These are phyloP conservation scores for Vachellia collinsii DNA, from an alignment of 306 rosid genomes.

Conservation along the genomic window DNA sequence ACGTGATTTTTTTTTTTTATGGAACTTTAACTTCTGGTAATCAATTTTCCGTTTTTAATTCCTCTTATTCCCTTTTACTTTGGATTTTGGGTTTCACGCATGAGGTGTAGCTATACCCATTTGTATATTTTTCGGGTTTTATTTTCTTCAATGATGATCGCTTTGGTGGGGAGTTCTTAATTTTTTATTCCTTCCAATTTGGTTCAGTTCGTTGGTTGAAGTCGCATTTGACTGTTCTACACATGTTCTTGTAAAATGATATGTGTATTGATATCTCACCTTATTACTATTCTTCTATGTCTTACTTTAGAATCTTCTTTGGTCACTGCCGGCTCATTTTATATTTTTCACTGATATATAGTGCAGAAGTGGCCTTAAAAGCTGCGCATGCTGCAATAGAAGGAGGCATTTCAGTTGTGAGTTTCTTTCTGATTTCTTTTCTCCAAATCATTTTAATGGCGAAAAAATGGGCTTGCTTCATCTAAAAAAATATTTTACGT, in stretches of 20 bases:
- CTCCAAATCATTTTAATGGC: background rate
- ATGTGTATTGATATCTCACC: background rate
- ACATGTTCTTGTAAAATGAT: background rate
- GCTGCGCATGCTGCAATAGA: constrained; percentile 88
- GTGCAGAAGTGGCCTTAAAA: constrained; percentile 82
- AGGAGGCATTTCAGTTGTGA: constrained; percentile 86
- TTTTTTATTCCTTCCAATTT: background rate
- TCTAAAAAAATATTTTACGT: background rate
- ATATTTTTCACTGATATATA: constrained; percentile 36
- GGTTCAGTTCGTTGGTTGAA: background rate
- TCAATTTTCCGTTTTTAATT: background rate
- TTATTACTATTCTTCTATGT: background rate
- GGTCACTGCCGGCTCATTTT: constrained; percentile 33
- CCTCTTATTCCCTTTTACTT: background rate
- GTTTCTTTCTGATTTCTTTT: constrained; percentile 39
- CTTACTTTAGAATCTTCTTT: background rate
- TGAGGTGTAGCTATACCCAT: background rate
- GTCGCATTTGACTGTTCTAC: background rate
- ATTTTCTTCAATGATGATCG: background rate
- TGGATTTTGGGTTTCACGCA: background rate
- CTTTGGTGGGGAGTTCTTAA: background rate
- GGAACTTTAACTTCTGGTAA: background rate
- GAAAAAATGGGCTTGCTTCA: background rate
- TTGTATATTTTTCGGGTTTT: background rate
- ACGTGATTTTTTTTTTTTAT: background rate